Conservation (phyloP, 169 alveolate species). For the Prorocentrum cordatum region DNA sequence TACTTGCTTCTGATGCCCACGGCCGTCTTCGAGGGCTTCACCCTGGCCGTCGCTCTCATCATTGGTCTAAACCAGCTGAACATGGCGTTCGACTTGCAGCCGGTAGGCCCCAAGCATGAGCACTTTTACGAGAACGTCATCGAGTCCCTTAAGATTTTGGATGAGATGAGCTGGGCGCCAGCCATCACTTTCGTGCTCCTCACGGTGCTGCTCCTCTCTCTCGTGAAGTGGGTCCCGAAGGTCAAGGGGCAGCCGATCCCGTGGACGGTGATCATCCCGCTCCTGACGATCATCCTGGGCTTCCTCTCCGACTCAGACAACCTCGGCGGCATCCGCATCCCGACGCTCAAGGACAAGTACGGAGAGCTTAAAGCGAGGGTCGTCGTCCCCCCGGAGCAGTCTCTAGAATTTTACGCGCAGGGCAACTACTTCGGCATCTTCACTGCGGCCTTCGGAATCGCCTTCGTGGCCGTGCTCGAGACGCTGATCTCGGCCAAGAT, state of each 20-base stretch:
- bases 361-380: not conserved
- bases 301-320: constrained; percentile 13
- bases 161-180: not conserved
- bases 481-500: constrained; percentile 46
- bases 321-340: constrained; percentile 34
- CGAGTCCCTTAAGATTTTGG: constrained; percentile 22
- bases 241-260: constrained; percentile 31
- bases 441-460: constrained; percentile 31
- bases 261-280: constrained; percentile 40
- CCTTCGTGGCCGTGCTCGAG: constrained; percentile 52
- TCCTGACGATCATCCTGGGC: constrained; percentile 36
- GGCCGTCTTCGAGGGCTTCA: constrained; percentile 37
- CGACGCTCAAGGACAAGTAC: constrained; percentile 55
- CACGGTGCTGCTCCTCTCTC: not conserved
- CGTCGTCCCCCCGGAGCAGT: not conserved
- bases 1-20: constrained; percentile 60
- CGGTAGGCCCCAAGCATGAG: constrained; percentile 47
- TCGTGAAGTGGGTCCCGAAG: constrained; percentile 19
- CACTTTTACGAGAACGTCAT: constrained; percentile 39
- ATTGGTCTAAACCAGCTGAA: constrained; percentile 42
- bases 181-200: too few species aligned
- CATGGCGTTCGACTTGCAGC: constrained; percentile 36
- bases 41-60: constrained; percentile 53
- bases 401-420: too few species aligned
- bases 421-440: too few species aligned